Percentiles rank a stretch among this genome's conserved stretches.
These are phyloP conservation scores for Podila clonocystis DNA, from an alignment of 192 early-diverging fungal genomes.

Conservation along the genomic window DNA sequence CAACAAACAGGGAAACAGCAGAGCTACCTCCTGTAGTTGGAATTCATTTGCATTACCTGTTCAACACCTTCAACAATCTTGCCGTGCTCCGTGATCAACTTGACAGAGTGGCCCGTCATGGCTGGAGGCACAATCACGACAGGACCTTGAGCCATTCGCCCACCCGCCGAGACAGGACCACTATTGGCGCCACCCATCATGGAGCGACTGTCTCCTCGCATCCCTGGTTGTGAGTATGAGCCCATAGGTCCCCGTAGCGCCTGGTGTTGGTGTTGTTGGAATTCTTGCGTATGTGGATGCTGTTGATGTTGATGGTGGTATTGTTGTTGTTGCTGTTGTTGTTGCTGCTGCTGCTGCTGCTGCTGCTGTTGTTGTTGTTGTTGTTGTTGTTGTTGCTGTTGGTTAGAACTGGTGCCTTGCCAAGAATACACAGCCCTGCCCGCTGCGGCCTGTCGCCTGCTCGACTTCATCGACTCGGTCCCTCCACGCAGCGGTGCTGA, in stretches of 20 bases:
- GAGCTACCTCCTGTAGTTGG: too few species aligned
- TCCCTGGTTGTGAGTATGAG: slow-evolving; percentile 40
- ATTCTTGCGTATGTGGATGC: neutral
- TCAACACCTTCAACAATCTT: slow-evolving; percentile 35
- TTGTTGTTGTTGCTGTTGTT: slow-evolving; percentile 3
- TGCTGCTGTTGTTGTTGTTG: slow-evolving; percentile 20
- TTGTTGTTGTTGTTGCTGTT: slow-evolving; percentile 30
- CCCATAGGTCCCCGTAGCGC: slow-evolving; percentile 19
- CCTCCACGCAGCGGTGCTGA: neutral
- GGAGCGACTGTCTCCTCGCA: slow-evolving; percentile 19
- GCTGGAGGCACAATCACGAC: slow-evolving; percentile 19
- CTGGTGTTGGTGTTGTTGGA: slow-evolving; percentile 1
- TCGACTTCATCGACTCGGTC: slow-evolving; percentile 1
- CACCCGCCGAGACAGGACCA: slow-evolving; percentile 19
- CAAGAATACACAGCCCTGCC: slow-evolving; percentile 47
- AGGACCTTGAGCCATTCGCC: slow-evolving; percentile 20
- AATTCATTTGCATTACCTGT: slow-evolving; percentile 22
- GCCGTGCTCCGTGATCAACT: slow-evolving; percentile 33
- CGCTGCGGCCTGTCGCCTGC: slow-evolving; percentile 32
- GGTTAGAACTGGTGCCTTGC: slow-evolving; percentile 30
- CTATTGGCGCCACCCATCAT: slow-evolving; percentile 12
- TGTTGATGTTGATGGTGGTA: slow-evolving; percentile 8
- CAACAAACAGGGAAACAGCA: neutral
- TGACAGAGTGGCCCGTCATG: slow-evolving; percentile 28
- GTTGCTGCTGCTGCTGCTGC: slow-evolving; percentile 15